Evolutionary conservation across 1,139 yeast species (phyloP).

Genomic region (Diutina pseudorugosa): DNA sequence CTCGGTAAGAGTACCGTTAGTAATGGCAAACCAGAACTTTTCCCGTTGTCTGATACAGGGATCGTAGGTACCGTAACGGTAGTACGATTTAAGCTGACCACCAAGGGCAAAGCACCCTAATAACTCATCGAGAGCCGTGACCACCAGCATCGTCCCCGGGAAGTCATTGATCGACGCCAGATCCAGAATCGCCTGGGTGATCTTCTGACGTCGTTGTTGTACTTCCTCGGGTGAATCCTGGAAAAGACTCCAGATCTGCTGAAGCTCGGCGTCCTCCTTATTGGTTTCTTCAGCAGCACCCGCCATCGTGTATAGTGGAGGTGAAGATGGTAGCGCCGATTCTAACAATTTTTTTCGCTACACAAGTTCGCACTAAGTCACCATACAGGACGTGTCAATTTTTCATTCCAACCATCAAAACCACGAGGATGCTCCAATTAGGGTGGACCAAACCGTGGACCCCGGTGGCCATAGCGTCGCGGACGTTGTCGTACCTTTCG

Average conservation of each 20-base stretch:
- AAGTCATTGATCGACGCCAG: constrained; percentile 13
- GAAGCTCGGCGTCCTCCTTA: neutral
- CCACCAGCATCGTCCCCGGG: constrained; percentile 26
- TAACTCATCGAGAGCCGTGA: constrained; percentile 79
- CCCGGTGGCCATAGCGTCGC: neutral
- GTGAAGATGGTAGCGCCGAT: neutral
- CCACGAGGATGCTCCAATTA: neutral
- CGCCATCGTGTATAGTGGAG: too few relatives aligned
- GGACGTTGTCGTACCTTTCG: constrained; percentile 19
- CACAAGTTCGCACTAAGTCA: neutral
- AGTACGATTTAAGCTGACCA: constrained; percentile 74
- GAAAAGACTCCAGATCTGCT: constrained; percentile 2
- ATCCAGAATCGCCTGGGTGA: constrained; percentile 17
- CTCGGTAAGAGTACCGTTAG: constrained; percentile 27
- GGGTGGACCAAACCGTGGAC: neutral
- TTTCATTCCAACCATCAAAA: neutral
- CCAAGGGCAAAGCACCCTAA: constrained; percentile 82
- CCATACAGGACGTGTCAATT: neutral
- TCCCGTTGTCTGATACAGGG: constrained; percentile 58
- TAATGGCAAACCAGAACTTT: constrained; percentile 73
- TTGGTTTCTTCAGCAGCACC: neutral
- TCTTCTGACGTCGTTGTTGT: constrained; percentile 10
- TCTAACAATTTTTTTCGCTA: neutral
- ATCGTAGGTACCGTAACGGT: constrained; percentile 69
- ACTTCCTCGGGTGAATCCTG: neutral